Conservation (phyloP, 805 yeast genomes). For the Candida chauliodis region DNA sequence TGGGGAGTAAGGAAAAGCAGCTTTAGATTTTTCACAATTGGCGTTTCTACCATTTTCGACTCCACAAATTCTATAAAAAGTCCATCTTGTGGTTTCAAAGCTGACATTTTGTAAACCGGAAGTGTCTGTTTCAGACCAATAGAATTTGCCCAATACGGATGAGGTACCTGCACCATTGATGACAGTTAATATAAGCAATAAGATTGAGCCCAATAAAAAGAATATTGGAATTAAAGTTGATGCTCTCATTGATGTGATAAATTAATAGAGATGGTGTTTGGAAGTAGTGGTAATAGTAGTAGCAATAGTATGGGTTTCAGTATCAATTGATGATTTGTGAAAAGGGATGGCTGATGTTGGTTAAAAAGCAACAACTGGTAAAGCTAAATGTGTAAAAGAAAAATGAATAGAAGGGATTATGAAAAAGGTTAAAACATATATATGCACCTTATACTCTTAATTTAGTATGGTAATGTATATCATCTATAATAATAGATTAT, state of each 20-base stretch:
- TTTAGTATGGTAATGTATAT: too few relatives aligned
- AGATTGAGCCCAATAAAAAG: constrained; percentile 19
- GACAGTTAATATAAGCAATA: constrained; percentile 23
- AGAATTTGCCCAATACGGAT: constrained; percentile 19
- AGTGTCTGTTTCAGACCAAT: constrained; percentile 23
- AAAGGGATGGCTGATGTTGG: too few relatives aligned
- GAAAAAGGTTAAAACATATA: too few relatives aligned
- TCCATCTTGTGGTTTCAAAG: constrained; percentile 22
- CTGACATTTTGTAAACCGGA: constrained; percentile 12
- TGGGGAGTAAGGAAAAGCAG: constrained; percentile 33
- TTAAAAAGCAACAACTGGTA: too few relatives aligned
- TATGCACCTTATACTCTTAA: too few relatives aligned
- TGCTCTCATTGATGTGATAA: constrained; percentile 12
- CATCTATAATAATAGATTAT: too few relatives aligned
- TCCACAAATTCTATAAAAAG: constrained; percentile 23
- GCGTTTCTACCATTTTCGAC: constrained; percentile 14
- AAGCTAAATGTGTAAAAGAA: too few relatives aligned
- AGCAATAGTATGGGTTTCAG: too few relatives aligned
- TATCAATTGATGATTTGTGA: too few relatives aligned
- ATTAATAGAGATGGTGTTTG: too few relatives aligned
- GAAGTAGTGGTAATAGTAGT: too few relatives aligned
- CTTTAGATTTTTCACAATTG: constrained; percentile 16
- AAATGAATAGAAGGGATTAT: too few relatives aligned
- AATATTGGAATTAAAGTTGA: constrained; percentile 22
- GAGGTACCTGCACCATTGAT: constrained; percentile 23